Base-by-base conservation (phyloP, 805 yeast species). In the Candida germanica region DNA sequence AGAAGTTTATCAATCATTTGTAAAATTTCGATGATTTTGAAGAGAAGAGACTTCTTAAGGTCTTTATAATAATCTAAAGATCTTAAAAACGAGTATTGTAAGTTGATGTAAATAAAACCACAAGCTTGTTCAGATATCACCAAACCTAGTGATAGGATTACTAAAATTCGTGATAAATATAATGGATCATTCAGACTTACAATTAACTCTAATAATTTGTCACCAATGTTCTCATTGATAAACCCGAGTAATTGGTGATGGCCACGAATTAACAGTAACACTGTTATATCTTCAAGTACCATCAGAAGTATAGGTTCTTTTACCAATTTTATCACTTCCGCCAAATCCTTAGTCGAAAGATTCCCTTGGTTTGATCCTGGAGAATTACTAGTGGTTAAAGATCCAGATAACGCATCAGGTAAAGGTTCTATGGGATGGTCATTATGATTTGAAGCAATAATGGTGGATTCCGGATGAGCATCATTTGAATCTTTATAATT, bases 31-130 rank as follows among this genome's bases (percentile, higher is more conserved):
- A 58, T 41, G 34, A 56, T 52, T 38, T 54, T 61, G 35, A 49
- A 47, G 33, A 59, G 54, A 25, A 56, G 41, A 11, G 49, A 35
- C 33, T 47, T 54, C 31, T 56, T 57, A 36, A 55, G 52, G 29
- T 50, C 50, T 33, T 75, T 71, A 46, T 71, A 75, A 3, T 66
- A 65, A 25, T 71, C 70, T 5, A 83, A 61, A 44, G 79, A 62
- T 12, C 64, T 65, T 35, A 83, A 81, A 24, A 36, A 1, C 89
- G 19, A 9, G 62, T 2, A 83, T 63, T 37, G 73, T 64, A 29
- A 91, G 19, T 33, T 16, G 6, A 31, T 13, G 5, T 19, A 26
- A 9, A 25, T 36, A 21, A 59, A 43, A 34, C 58, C 57, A 31
- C 56, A 53, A 25, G 59, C 42, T 33, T 54, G 50, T 40, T 61